These are phyloP conservation scores for Arthroderma sp. DNA, from an alignment of 2,329 filamentous ascomycete genomes.

Conservation along the genomic window DNA sequence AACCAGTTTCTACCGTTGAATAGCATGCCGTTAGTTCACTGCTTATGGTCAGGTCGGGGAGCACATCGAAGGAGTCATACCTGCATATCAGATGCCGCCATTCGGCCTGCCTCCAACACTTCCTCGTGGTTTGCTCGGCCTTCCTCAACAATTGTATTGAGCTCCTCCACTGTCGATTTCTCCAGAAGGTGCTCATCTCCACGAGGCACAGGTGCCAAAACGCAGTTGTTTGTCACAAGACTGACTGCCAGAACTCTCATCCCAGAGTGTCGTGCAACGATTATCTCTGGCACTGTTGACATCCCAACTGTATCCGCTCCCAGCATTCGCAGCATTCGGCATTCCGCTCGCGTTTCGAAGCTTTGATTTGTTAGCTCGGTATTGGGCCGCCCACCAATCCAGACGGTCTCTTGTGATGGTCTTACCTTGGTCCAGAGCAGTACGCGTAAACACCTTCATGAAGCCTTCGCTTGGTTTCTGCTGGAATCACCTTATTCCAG, in stretches of 20 bases:
- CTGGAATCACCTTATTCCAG: constrained; percentile 39
- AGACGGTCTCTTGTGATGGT: constrained; percentile 4
- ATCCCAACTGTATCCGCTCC: constrained; percentile 59
- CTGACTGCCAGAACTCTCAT: constrained; percentile 52
- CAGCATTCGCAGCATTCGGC: constrained; percentile 45
- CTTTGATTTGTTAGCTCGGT: constrained; percentile 17
- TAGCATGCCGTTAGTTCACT: constrained; percentile 5
- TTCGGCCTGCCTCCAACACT: constrained; percentile 47
- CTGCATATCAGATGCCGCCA: constrained; percentile 52
- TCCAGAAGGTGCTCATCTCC: constrained; percentile 46
- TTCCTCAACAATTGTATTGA: constrained; percentile 42
- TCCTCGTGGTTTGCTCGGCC: constrained; percentile 54
- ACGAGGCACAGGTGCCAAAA: constrained; percentile 44
- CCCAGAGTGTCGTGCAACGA: constrained; percentile 52
- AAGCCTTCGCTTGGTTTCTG: constrained; percentile 37
- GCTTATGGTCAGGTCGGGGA: neutral
- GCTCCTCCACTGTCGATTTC: constrained; percentile 35
- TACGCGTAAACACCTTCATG: constrained; percentile 56
- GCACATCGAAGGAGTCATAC: constrained; percentile 21
- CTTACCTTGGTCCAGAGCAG: constrained; percentile 48
- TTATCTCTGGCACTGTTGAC: constrained; percentile 57
- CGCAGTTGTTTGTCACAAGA: constrained; percentile 52
- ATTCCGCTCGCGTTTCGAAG: constrained; percentile 54
- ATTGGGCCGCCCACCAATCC: too few relatives aligned
- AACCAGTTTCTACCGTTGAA: constrained; percentile 22